Percentiles rank a stretch among this genome's conserved stretches.
Conservation (phyloP, 1,284 basidiomycete species). For the Mycena citricolor region DNA sequence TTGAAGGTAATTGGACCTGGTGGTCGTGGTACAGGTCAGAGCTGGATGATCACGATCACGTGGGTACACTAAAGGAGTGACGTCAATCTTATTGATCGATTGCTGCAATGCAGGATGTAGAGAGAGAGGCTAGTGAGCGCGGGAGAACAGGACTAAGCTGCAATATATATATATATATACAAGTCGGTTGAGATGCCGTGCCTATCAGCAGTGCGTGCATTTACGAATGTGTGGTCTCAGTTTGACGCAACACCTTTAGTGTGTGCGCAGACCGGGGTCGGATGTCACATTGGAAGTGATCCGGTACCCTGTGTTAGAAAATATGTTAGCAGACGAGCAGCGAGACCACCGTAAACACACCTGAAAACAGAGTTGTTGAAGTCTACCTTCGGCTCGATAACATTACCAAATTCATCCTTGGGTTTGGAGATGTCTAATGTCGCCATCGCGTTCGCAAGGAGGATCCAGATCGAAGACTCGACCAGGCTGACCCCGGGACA, state of each 20-base stretch:
- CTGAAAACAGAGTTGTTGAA: conserved; percentile 49
- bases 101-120: too few species aligned
- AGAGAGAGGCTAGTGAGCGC: too few species aligned
- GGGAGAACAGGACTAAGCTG: too few species aligned
- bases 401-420: conserved; percentile 25
- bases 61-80: too few species aligned
- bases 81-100: too few species aligned
- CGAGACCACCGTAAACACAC: conserved; percentile 22
- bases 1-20: too few species aligned
- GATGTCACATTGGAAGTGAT: conserved; percentile 46
- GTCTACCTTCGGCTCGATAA: conserved; percentile 26
- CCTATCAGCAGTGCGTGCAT: too few species aligned
- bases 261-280: conserved; percentile 49
- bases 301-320: conserved; percentile 38
- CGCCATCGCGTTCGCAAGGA: conserved; percentile 35
- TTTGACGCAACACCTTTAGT: conserved; percentile 41
- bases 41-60: too few species aligned
- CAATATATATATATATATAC: too few species aligned
- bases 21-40: too few species aligned
- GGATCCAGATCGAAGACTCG: conserved; percentile 38
- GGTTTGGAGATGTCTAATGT: conserved; percentile 31
- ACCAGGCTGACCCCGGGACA: conserved; percentile 38
- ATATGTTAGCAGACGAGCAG: conserved; percentile 4
- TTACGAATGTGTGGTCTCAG: conserved; percentile 11
- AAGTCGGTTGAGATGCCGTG: too few species aligned